Conservation (phyloP, 148 eudicot species). For the Rheum nobile region DNA sequence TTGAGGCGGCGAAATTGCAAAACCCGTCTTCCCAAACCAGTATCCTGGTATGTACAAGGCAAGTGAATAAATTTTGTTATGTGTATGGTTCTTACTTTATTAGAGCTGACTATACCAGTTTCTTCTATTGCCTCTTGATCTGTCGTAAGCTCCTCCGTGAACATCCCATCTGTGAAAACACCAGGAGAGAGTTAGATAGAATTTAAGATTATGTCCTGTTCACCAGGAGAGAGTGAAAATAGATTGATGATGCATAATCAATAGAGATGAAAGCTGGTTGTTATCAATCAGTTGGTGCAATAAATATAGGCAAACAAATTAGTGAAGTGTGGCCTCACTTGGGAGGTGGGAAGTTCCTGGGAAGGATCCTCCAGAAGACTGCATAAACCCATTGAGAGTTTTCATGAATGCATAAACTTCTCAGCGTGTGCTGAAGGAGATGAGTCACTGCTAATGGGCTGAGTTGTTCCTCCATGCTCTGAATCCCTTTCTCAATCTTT, state of each 20-base stretch:
- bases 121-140: constrained; percentile 97
- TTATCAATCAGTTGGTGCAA: background rate
- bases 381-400: constrained; percentile 99
- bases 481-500: constrained; percentile 8
- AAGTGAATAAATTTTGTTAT: background rate
- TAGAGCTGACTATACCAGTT: constrained; percentile 50
- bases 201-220: background rate
- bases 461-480: constrained; percentile 59
- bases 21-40: constrained; percentile 99
- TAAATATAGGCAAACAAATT: background rate
- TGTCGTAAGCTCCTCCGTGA: constrained; percentile 93
- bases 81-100: too few species aligned
- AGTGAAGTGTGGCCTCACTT: constrained; percentile 26
- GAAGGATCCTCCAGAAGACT: constrained; percentile 96
- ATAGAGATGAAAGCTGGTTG: too few species aligned
- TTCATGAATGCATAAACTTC: constrained; percentile 78
- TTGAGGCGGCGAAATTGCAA: constrained; percentile 82
- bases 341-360: constrained; percentile 96
- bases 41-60: constrained; percentile 42
- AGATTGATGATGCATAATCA: background rate
- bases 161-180: constrained; percentile 61
- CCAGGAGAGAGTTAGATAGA: background rate
- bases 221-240: background rate
- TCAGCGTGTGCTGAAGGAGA: constrained; percentile 93
- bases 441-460: constrained; percentile 79